Conservation (phyloP, 2,329 filamentous ascomycete species). For the Aspergillaceae sp. region DNA sequence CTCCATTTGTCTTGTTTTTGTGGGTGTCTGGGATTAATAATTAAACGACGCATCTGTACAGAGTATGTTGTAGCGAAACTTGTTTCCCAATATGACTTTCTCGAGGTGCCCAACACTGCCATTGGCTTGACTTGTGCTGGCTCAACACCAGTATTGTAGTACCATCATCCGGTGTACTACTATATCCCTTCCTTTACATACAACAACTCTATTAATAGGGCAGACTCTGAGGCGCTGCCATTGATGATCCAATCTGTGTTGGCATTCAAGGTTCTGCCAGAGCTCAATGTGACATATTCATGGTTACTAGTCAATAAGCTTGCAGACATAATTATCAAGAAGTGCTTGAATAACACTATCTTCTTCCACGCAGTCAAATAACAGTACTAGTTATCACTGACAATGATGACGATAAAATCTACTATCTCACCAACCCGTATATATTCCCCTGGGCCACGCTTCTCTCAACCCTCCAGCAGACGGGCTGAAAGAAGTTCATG, state of each 20-base stretch:
- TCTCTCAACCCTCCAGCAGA: slow-evolving; percentile 19
- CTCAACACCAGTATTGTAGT: too few species aligned
- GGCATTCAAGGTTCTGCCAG: slow-evolving; percentile 18
- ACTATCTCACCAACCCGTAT: slow-evolving; percentile 23
- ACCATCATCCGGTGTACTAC: too few species aligned
- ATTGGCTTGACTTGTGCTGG: too few species aligned
- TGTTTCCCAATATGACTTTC: too few species aligned
- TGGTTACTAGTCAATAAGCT: slow-evolving; percentile 27
- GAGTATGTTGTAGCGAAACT: too few species aligned
- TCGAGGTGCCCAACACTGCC: too few species aligned
- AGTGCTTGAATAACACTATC: slow-evolving; percentile 5
- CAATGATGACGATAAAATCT: slow-evolving; percentile 17
- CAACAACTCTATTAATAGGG: too few species aligned
- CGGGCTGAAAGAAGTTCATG: slow-evolving; percentile 6
- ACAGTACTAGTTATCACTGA: not conserved
- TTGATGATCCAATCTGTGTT: slow-evolving; percentile 25
- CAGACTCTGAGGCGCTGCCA: slow-evolving; percentile 21
- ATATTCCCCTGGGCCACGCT: slow-evolving; percentile 29
- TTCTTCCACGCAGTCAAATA: not conserved
- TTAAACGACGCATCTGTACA: too few species aligned
- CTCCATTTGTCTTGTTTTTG: too few species aligned
- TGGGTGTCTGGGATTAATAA: too few species aligned
- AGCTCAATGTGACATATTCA: slow-evolving; percentile 17
- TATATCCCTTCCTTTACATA: too few species aligned
- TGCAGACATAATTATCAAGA: slow-evolving; percentile 18